Evolutionary conservation across 345 rosid species (phyloP).

Genomic region (Eucalyptus sp.): DNA sequence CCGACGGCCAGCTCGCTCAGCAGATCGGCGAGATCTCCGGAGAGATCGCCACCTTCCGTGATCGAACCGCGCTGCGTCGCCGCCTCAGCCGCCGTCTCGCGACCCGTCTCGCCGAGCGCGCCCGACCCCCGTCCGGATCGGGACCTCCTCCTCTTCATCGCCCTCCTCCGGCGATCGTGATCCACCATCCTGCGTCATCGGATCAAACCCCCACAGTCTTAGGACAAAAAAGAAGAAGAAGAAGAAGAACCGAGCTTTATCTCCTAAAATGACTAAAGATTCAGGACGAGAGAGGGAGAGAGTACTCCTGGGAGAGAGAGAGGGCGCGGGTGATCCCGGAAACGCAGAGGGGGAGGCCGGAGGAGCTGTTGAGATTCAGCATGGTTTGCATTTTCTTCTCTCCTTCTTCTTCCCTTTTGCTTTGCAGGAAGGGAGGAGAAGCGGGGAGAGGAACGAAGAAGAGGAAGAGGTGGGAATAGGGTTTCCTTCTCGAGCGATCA

Average conservation of each 20-base stretch:
- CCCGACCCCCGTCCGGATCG: neutral
- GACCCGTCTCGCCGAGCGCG: neutral
- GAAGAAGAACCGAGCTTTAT: neutral
- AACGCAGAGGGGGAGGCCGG: conserved; percentile 6
- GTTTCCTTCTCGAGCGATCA: neutral
- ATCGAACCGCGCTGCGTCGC: neutral
- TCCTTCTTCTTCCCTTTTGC: neutral
- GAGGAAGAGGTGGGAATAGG: neutral
- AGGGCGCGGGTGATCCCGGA: conserved; percentile 1
- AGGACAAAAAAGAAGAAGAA: neutral
- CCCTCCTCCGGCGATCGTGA: conserved; percentile 9
- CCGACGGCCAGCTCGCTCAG: neutral
- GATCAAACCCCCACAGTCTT: neutral
- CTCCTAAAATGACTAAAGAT: neutral
- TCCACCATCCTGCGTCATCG: conserved; percentile 1
- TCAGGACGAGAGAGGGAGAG: neutral
- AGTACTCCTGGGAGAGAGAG: neutral
- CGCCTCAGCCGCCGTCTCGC: neutral
- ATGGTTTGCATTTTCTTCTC: neutral
- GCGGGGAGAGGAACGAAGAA: neutral
- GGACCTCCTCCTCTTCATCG: neutral
- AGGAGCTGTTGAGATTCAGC: neutral
- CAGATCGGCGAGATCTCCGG: neutral
- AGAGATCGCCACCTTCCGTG: neutral
- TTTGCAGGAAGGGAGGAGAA: neutral